Conservation (phyloP, 257 asterid genomes). For the Nicotiana sylvestris region DNA sequence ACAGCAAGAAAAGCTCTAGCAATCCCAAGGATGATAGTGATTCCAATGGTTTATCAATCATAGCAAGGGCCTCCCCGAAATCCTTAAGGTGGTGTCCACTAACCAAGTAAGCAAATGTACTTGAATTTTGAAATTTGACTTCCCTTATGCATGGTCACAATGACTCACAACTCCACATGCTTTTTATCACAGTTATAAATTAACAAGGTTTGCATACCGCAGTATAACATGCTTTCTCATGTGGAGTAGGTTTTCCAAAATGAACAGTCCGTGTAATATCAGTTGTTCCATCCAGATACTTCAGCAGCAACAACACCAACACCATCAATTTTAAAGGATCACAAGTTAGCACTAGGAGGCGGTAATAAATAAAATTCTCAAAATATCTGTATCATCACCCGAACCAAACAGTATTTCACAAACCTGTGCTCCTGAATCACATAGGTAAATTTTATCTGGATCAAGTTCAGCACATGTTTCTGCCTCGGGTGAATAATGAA, state of each 20-base stretch:
- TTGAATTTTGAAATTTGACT: neutral
- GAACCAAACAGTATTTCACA: slow-evolving; percentile 5
- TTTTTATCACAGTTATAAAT: neutral
- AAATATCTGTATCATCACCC: neutral
- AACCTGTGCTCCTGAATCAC: slow-evolving; percentile 99
- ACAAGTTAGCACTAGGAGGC: slow-evolving; percentile 9
- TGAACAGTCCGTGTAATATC: slow-evolving; percentile 96
- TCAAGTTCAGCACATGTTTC: slow-evolving; percentile 89
- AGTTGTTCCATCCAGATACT: slow-evolving; percentile 98
- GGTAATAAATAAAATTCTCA: neutral
- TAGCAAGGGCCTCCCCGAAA: neutral
- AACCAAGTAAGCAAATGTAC: neutral
- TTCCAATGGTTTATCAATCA: neutral
- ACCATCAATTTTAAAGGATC: slow-evolving; percentile 18
- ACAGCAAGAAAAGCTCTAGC: neutral
- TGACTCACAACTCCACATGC: neutral
- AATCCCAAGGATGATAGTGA: neutral
- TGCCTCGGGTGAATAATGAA: slow-evolving; percentile 71
- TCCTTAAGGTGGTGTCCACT: neutral
- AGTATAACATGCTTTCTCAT: slow-evolving; percentile 95
- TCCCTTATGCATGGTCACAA: neutral
- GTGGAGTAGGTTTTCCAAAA: slow-evolving; percentile 84
- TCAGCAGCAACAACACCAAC: slow-evolving; percentile 23
- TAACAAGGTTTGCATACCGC: slow-evolving; percentile 52
- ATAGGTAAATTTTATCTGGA: slow-evolving; percentile 73